Evolutionary conservation across 306 rosid genomes (phyloP).

Genomic region (Astragalus glycyphyllos): DNA sequence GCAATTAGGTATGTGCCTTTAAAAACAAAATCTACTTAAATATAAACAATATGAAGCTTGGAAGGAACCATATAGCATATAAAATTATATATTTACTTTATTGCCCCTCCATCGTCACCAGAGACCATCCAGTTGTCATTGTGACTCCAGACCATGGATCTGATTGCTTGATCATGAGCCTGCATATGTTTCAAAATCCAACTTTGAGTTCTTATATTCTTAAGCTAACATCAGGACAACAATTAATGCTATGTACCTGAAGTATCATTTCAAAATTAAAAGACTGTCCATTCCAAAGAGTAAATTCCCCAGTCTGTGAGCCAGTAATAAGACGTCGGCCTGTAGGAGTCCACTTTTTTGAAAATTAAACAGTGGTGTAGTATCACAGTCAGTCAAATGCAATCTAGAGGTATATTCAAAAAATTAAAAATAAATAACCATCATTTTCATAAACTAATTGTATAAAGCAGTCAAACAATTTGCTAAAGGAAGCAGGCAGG

Average conservation of each 20-base stretch:
- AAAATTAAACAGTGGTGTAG: slow-evolving; percentile 36
- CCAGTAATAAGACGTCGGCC: slow-evolving; percentile 99
- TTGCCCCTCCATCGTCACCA: slow-evolving; percentile 98
- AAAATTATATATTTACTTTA: slow-evolving; percentile 68
- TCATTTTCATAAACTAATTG: slow-evolving; percentile 34
- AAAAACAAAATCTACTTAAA: slow-evolving; percentile 29
- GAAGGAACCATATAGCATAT: slow-evolving; percentile 32
- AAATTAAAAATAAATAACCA: slow-evolving; percentile 29
- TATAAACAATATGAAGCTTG: slow-evolving; percentile 21
- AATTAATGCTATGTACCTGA: slow-evolving; percentile 65
- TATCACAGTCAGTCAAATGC: slow-evolving; percentile 45
- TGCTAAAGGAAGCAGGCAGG: slow-evolving; percentile 22
- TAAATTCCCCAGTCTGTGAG: slow-evolving; percentile 98
- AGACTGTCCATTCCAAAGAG: slow-evolving; percentile 99
- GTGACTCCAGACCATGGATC: slow-evolving; percentile 99
- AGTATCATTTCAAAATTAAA: slow-evolving; percentile 99
- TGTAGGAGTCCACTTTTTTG: slow-evolving; percentile 92
- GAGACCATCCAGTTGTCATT: slow-evolving; percentile 99
- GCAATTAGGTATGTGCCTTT: slow-evolving; percentile 18
- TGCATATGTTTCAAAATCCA: slow-evolving; percentile 47
- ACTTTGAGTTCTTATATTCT: not conserved
- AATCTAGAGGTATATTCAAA: slow-evolving; percentile 28
- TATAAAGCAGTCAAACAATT: slow-evolving; percentile 19
- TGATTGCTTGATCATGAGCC: slow-evolving; percentile 99
- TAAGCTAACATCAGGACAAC: slow-evolving; percentile 22